phyloP scores from a whole-genome alignment of 345 rosid genomes.

The Linum lewisii region DNA sequence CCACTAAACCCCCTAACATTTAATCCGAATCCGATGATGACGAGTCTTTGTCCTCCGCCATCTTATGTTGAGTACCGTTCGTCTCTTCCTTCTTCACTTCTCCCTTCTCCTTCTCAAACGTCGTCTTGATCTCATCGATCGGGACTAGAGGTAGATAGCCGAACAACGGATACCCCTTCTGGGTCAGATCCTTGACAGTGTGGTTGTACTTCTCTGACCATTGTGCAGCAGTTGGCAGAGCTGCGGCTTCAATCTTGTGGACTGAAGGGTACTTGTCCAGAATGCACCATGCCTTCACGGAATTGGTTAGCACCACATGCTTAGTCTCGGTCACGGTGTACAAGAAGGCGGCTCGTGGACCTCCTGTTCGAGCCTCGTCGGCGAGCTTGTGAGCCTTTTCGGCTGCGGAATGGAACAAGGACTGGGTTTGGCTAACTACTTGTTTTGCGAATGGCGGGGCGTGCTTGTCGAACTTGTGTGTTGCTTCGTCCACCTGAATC shows the following conservation, averaged over 20 bases:
- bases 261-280: slow-evolving; percentile 38
- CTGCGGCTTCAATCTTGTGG: slow-evolving; percentile 34
- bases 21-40: slow-evolving; percentile 42
- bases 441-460: slow-evolving; percentile 66
- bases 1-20: background rate
- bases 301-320: slow-evolving; percentile 33
- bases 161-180: slow-evolving; percentile 49
- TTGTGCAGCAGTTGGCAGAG: slow-evolving; percentile 49
- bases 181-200: slow-evolving; percentile 28
- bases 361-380: slow-evolving; percentile 45
- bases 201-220: slow-evolving; percentile 48
- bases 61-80: slow-evolving; percentile 25
- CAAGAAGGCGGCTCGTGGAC: slow-evolving; percentile 46
- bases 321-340: slow-evolving; percentile 44
- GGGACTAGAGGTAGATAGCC: slow-evolving; percentile 61
- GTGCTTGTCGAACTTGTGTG: slow-evolving; percentile 48
- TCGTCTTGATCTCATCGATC: slow-evolving; percentile 47
- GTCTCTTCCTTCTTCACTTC: slow-evolving; percentile 26
- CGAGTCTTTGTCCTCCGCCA: background rate
- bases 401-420: slow-evolving; percentile 30
- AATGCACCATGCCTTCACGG: slow-evolving; percentile 48
- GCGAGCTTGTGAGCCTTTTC: slow-evolving; percentile 41
- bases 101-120: slow-evolving; percentile 42
- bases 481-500: slow-evolving; percentile 56
- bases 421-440: slow-evolving; percentile 28